Percentiles rank a stretch among this genome's conserved stretches.
Conservation (phyloP, 2,329 filamentous ascomycete genomes). For the Microsporum canis region DNA sequence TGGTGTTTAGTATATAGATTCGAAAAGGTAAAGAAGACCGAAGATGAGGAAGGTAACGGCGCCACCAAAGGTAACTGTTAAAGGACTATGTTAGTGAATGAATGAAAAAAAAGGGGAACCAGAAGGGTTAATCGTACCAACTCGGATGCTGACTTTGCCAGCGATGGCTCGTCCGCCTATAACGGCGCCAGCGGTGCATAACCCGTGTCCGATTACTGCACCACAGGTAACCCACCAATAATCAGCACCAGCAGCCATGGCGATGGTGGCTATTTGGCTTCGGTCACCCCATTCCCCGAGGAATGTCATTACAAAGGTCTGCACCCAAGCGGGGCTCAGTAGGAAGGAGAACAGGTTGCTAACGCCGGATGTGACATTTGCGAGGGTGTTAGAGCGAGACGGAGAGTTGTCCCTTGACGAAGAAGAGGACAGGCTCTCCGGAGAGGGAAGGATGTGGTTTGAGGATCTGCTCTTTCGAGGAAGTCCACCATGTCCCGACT, state of each 20-base stretch:
- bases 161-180: slow-evolving; percentile 87
- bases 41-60: slow-evolving; percentile 84
- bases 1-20: slow-evolving; percentile 50
- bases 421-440: slow-evolving; percentile 68
- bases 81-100: slow-evolving; percentile 13
- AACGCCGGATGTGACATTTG: slow-evolving; percentile 49
- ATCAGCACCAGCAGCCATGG: slow-evolving; percentile 95
- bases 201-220: slow-evolving; percentile 71
- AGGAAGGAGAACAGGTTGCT: slow-evolving; percentile 80
- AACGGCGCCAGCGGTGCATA: slow-evolving; percentile 85
- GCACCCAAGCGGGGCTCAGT: slow-evolving; percentile 92
- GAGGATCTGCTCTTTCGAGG: slow-evolving; percentile 55
- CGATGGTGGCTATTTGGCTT: slow-evolving; percentile 95
- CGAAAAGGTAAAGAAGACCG: slow-evolving; percentile 79
- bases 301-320: slow-evolving; percentile 99
- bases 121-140: slow-evolving; percentile 57
- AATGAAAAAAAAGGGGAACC: background rate
- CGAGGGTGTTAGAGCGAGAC: slow-evolving; percentile 35
- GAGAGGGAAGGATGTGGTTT: slow-evolving; percentile 65
- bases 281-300: slow-evolving; percentile 96
- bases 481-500: slow-evolving; percentile 58
- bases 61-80: slow-evolving; percentile 76
- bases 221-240: slow-evolving; percentile 98
- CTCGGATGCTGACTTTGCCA: slow-evolving; percentile 84
- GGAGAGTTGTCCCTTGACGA: slow-evolving; percentile 51